Percentiles rank a stretch among this genome's conserved stretches.
These are phyloP conservation scores for Clitopilus passeckerianus DNA, from an alignment of 768 basidiomycete genomes.

Conservation along the genomic window DNA sequence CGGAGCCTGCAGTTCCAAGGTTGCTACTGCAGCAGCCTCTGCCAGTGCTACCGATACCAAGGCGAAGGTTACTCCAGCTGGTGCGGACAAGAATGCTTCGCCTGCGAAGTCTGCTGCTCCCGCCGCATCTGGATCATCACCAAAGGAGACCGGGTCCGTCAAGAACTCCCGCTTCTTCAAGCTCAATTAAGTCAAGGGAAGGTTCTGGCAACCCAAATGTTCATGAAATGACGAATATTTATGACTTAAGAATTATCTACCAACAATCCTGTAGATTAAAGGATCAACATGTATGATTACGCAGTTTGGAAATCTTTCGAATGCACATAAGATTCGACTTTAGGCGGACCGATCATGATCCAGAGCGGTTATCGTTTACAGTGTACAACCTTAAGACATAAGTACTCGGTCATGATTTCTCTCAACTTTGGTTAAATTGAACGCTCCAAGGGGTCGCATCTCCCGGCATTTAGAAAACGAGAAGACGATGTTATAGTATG, in stretches of 20 bases:
- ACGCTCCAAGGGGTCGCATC: too few species aligned
- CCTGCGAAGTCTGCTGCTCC: neutral
- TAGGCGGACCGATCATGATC: too few species aligned
- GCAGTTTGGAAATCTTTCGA: too few species aligned
- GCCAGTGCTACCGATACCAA: slow-evolving; percentile 1
- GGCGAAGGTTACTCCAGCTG: slow-evolving; percentile 2
- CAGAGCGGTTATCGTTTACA: too few species aligned
- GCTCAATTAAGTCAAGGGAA: neutral
- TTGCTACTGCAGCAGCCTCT: slow-evolving; percentile 1
- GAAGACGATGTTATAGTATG: neutral
- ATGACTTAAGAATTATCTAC: neutral
- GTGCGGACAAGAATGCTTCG: neutral
- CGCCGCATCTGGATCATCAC: neutral
- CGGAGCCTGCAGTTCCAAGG: slow-evolving; percentile 20
- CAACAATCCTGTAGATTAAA: neutral
- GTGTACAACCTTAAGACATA: too few species aligned
- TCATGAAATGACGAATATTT: neutral
- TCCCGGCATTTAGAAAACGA: too few species aligned
- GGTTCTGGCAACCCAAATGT: neutral
- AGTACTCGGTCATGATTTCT: too few species aligned
- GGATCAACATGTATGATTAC: neutral
- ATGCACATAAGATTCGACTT: too few species aligned
- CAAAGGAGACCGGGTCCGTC: neutral
- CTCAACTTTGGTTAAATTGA: too few species aligned
- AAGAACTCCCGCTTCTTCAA: neutral